Base-by-base conservation (phyloP, 306 rosid genomes). In the Acacia crassicarpa region DNA sequence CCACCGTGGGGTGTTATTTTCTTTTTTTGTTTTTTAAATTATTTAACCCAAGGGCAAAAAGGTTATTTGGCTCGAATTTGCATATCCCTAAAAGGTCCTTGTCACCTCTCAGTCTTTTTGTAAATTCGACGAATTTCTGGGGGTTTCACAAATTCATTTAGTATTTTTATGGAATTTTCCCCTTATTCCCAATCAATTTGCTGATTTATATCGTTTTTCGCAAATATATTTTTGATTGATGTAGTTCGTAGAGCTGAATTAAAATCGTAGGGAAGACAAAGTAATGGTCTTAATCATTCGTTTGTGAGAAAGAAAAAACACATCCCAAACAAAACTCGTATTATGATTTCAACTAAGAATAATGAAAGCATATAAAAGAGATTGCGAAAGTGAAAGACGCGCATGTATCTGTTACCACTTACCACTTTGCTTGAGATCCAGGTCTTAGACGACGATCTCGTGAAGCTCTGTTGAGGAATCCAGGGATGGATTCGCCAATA, bases 371-470 rank as follows among this genome's bases (percentile, higher is more conserved):
- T 45, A 45, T 14, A 32, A 30, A 12, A 27, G 20, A 30, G 9
- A 27, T n/a, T 8, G 2, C 1, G 16, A 48, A 48, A 72, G 41
- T 22, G 15, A 65, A 49, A 61, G 45, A 76, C 89, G 84, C 45
- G 91, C 98, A 84, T 89, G 83, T 82, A 88, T 80, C 97, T 88
- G 73, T 80, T 90, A 5, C 99, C 99, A n/a, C n/a, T n/a, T n/a
- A n/a, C n/a, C n/a, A 22, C 79, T 67, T 25, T 56, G 62, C 48
- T 70, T 82, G 83, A 95, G 99, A 87, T 95, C 94, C 44, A 89
- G 74, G 71, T 93, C 88, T 85, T 95, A 97, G 9, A 93, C 87
- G 5, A 95, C 86, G 44, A 93, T 81, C 4, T 89, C 88, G 3
- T 91, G 90, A 20, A 89, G 67, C 69, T 85, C 90, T 13, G 86